phyloP scores from a whole-genome alignment of 1,284 basidiomycete species.

The Cutaneotrichosporon dermatis region DNA sequence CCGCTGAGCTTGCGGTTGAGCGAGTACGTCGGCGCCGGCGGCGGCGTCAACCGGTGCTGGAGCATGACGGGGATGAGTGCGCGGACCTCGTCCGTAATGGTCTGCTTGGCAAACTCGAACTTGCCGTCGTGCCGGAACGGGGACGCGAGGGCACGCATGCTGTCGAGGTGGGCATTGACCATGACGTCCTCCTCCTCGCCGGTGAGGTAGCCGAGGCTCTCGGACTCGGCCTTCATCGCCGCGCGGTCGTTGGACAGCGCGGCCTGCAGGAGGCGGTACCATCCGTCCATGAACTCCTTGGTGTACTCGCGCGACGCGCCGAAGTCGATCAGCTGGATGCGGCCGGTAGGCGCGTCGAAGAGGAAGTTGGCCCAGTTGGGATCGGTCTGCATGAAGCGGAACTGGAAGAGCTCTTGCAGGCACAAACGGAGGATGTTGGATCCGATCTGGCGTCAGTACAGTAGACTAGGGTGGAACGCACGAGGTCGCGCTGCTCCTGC shows the following conservation, averaged over 20 bases:
- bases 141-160: constrained; percentile 61
- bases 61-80: constrained; percentile 88
- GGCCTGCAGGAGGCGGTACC: constrained; percentile 73
- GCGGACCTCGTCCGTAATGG: constrained; percentile 47
- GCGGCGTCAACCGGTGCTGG: constrained; percentile 79
- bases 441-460: constrained; percentile 62
- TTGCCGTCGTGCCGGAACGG: constrained; percentile 38
- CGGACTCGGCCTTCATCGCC: constrained; percentile 69
- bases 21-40: constrained; percentile 90
- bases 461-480: constrained; percentile 45
- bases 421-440: constrained; percentile 77
- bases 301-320: constrained; percentile 87
- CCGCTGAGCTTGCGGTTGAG: constrained; percentile 93
- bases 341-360: constrained; percentile 60
- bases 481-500: constrained; percentile 71
- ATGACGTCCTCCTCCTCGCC: constrained; percentile 81
- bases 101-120: constrained; percentile 46
- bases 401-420: constrained; percentile 83
- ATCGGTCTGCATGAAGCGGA: constrained; percentile 95
- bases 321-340: constrained; percentile 89
- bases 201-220: constrained; percentile 81
- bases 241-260: constrained; percentile 68
- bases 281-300: constrained; percentile 81
- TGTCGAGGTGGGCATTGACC: constrained; percentile 80
- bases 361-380: constrained; percentile 99